Conservation (phyloP, 2,329 filamentous ascomycete species). For the Tolypocladium amazonense region DNA sequence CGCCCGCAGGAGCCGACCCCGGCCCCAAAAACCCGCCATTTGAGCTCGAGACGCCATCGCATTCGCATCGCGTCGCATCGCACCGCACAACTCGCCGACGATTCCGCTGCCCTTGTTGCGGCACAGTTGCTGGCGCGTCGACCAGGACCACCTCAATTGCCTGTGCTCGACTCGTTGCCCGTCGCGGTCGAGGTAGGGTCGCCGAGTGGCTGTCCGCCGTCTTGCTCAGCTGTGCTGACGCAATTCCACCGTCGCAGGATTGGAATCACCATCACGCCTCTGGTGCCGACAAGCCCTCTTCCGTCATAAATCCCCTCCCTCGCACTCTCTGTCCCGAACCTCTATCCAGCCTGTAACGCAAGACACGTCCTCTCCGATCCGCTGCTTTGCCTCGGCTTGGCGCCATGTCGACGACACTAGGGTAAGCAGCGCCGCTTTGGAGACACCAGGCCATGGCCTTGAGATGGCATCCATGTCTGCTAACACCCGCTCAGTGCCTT, state of each 20-base stretch:
- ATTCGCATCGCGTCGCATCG: background rate
- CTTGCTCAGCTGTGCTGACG: background rate
- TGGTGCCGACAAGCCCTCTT: background rate
- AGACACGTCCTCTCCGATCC: background rate
- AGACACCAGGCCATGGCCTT: background rate
- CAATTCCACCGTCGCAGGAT: background rate
- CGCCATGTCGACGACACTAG: slow-evolving; percentile 24
- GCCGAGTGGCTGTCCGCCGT: background rate
- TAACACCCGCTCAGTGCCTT: slow-evolving; percentile 53
- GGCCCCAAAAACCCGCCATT: background rate
- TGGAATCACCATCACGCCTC: background rate
- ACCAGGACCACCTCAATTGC: background rate
- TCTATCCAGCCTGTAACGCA: background rate
- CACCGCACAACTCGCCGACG: background rate
- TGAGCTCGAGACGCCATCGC: background rate
- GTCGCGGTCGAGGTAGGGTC: background rate
- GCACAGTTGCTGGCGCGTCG: background rate
- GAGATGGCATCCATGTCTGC: background rate
- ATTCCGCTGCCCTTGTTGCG: background rate
- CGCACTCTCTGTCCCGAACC: background rate
- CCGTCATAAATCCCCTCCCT: background rate
- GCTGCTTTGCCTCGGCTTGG: background rate
- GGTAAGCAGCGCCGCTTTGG: slow-evolving; percentile 17
- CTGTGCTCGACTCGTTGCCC: background rate
- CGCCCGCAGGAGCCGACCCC: background rate